Base-by-base conservation (phyloP, 2,329 filamentous ascomycete genomes). In the Orbilia brochopaga region DNA sequence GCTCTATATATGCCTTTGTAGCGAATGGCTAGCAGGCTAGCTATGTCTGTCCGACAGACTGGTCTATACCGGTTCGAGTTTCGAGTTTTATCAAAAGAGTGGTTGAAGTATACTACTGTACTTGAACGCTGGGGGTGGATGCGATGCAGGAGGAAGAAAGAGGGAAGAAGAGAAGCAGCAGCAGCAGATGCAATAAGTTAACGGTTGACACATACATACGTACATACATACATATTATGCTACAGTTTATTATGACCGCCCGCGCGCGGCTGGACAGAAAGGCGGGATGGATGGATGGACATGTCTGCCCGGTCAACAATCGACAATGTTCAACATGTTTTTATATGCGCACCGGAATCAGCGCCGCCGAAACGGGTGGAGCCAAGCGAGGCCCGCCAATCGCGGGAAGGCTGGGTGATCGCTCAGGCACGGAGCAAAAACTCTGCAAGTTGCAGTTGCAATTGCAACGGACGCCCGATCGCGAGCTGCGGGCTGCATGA, bases 341-440 rank as follows among this genome's bases (percentile, higher is more conserved):
- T 15, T 60, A 53, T 59, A 15, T 48, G 17, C 35, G 13, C 46
- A 44, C 46, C 21, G n/a, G n/a, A n/a, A n/a, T n/a, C n/a, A n/a
- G n/a, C n/a, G n/a, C n/a, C n/a, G n/a, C n/a, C 53, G 46, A 60
- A 40, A 40, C 44, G 17, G 46, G 40, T 11, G 56, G 15, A 42
- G 37, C 37, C 13, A 42, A 5, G 37, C 37, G 13, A 21, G 13
- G 54, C 13, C 32, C 32, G 56, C 53, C 30, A 48, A 57, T 57
- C 53, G 65, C 66, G 42, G 59, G 59, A 70, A 27, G 59, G n/a
- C 66, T 37, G 37, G 65, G 8, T 50, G 66, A 64, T 70, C 66
- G 23, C 51, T 70, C 59, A 70, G 66, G 59, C 59, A 70, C 66
- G 24, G 23, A 51, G 17, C 46, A 51, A 51, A 51, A 51, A 17